These are phyloP conservation scores for Alternaria conjuncta DNA, from an alignment of 2,329 filamentous ascomycete species.

Conservation along the genomic window DNA sequence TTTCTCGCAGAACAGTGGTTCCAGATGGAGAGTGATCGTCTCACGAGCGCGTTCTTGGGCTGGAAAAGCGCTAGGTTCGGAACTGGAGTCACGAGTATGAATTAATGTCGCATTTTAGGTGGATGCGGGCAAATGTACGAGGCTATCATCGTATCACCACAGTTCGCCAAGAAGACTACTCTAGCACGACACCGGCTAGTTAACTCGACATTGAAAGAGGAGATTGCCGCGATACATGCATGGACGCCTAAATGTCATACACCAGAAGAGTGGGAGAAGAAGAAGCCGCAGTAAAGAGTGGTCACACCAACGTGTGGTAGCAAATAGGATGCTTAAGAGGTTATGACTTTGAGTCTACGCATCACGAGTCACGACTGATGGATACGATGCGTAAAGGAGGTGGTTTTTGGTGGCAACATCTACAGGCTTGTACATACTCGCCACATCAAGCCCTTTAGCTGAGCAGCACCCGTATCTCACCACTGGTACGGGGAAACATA, in stretches of 20 bases:
- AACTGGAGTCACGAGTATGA: background rate
- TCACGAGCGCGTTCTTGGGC: background rate
- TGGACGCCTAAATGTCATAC: constrained; percentile 96
- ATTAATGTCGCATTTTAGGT: constrained; percentile 53
- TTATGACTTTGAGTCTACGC: background rate
- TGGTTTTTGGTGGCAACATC: background rate
- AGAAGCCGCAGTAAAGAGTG: constrained; percentile 52
- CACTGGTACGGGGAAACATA: constrained; percentile 68
- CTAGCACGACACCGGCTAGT: constrained; percentile 87
- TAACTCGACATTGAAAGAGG: constrained; percentile 80
- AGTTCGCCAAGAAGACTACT: constrained; percentile 64
- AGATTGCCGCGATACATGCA: constrained; percentile 90
- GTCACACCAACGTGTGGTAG: background rate
- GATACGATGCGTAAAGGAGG: background rate
- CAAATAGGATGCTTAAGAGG: background rate
- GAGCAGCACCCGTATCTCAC: constrained; percentile 68
- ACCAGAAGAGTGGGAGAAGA: constrained; percentile 83
- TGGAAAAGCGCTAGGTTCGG: background rate
- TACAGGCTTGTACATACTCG: background rate
- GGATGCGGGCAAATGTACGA: constrained; percentile 75
- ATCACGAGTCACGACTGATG: background rate
- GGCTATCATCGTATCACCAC: constrained; percentile 67
- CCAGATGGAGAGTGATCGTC: too few relatives aligned
- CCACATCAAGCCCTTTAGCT: constrained; percentile 52
- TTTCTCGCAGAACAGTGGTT: background rate